Evolutionary conservation across 305 asterid species (phyloP).

Genomic region (Solanum hybrid): DNA sequence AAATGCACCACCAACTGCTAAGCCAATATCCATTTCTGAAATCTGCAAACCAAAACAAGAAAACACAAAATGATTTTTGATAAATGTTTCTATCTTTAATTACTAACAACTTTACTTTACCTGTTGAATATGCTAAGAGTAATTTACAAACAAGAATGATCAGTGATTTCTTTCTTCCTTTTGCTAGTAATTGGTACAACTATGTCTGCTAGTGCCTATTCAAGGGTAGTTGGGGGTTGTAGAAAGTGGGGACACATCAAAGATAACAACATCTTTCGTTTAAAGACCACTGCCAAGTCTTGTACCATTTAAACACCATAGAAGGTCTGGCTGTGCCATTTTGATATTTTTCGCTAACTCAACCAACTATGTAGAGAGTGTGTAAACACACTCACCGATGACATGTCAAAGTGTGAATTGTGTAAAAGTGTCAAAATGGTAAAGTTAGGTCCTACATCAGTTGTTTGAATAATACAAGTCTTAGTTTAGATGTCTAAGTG

Average conservation of each 20-base stretch:
- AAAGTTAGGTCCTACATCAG: not conserved
- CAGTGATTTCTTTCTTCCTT: not conserved
- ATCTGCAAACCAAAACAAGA: not conserved
- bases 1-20: not conserved
- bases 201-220: not conserved
- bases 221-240: not conserved
- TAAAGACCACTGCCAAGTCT: not conserved
- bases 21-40: not conserved
- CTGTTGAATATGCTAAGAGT: not conserved
- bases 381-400: not conserved
- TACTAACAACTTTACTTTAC: not conserved
- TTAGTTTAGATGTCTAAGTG: no score
- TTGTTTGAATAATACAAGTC: not conserved
- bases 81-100: not conserved
- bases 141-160: not conserved
- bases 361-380: not conserved
- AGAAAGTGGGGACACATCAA: not conserved
- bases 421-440: not conserved
- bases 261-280: not conserved
- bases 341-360: not conserved
- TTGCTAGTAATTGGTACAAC: not conserved
- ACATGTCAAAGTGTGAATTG: not conserved
- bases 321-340: no score
- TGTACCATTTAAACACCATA: not conserved
- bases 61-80: conserved; percentile 9